Evolutionary conservation across 1,284 basidiomycete genomes (phyloP).

Genomic region (Pascua guehoae): DNA sequence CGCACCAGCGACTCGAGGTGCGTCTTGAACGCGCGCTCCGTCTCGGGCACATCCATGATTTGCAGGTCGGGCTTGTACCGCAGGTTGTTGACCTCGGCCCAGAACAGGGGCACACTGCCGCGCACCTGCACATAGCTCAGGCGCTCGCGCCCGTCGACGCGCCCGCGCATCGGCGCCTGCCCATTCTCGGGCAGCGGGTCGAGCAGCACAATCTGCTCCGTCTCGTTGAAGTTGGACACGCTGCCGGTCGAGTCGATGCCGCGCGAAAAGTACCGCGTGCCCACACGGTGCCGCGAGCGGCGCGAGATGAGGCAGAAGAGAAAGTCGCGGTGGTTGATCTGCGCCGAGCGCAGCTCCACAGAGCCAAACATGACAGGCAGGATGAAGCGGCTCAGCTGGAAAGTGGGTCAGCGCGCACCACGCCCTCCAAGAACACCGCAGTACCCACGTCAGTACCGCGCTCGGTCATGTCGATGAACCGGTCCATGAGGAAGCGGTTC

Average conservation of each 20-base stretch:
- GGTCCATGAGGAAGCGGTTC: slow-evolving; percentile 68
- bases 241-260: slow-evolving; percentile 72
- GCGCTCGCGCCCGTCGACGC: slow-evolving; percentile 52
- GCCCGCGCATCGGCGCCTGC: slow-evolving; percentile 28
- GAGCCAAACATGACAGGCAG: slow-evolving; percentile 89
- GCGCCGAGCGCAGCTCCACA: slow-evolving; percentile 76
- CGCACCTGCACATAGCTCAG: slow-evolving; percentile 89
- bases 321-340: slow-evolving; percentile 74
- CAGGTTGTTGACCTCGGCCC: slow-evolving; percentile 95
- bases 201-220: slow-evolving; percentile 84
- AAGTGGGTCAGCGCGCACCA: background rate
- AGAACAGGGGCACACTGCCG: slow-evolving; percentile 90
- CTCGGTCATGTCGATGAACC: slow-evolving; percentile 49
- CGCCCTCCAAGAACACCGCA: too few relatives aligned
- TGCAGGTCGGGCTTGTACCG: slow-evolving; percentile 96
- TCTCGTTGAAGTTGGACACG: slow-evolving; percentile 86
- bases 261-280: slow-evolving; percentile 94
- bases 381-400: slow-evolving; percentile 77
- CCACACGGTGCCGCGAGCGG: slow-evolving; percentile 87
- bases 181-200: slow-evolving; percentile 55
- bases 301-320: slow-evolving; percentile 86
- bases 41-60: slow-evolving; percentile 86
- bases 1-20: slow-evolving; percentile 75
- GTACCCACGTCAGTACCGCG: slow-evolving; percentile 44
- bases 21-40: slow-evolving; percentile 67